These are phyloP conservation scores for Albatrellus sp. DNA, from an alignment of 1,284 basidiomycete species.

Conservation along the genomic window DNA sequence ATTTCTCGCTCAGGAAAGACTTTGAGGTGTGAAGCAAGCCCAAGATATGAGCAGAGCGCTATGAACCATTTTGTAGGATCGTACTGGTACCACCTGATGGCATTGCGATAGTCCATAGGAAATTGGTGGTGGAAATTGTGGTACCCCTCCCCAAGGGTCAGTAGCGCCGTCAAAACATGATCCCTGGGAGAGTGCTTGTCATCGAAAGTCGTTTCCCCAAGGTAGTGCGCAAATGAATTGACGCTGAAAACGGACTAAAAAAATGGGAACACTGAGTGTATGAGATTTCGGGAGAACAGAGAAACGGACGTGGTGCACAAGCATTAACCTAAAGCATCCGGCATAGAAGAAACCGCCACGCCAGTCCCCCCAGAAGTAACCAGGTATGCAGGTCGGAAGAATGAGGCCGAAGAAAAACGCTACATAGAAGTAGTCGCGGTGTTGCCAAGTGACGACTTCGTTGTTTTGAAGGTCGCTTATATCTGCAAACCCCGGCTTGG, in stretches of 20 bases:
- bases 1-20: slow-evolving; percentile 86
- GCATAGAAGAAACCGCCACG: slow-evolving; percentile 71
- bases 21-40: slow-evolving; percentile 67
- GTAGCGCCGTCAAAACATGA: slow-evolving; percentile 75
- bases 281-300: background rate
- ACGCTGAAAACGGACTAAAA: slow-evolving; percentile 79
- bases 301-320: slow-evolving; percentile 63
- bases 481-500: slow-evolving; percentile 65
- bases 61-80: slow-evolving; percentile 82
- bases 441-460: slow-evolving; percentile 69
- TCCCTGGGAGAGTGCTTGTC: slow-evolving; percentile 76
- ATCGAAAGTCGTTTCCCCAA: slow-evolving; percentile 78
- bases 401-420: slow-evolving; percentile 47
- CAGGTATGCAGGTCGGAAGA: slow-evolving; percentile 63
- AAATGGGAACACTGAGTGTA: background rate
- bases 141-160: slow-evolving; percentile 87
- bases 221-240: slow-evolving; percentile 84
- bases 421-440: slow-evolving; percentile 43
- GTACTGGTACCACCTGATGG: slow-evolving; percentile 59
- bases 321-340: slow-evolving; percentile 54
- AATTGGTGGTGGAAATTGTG: slow-evolving; percentile 90
- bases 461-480: slow-evolving; percentile 64
- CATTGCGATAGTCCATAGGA: slow-evolving; percentile 77
- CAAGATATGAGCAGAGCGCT: slow-evolving; percentile 42
- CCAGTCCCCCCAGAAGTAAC: slow-evolving; percentile 70